phyloP scores from a whole-genome alignment of 2,329 filamentous ascomycete species.

The Chrysosporium queenslandicum region DNA sequence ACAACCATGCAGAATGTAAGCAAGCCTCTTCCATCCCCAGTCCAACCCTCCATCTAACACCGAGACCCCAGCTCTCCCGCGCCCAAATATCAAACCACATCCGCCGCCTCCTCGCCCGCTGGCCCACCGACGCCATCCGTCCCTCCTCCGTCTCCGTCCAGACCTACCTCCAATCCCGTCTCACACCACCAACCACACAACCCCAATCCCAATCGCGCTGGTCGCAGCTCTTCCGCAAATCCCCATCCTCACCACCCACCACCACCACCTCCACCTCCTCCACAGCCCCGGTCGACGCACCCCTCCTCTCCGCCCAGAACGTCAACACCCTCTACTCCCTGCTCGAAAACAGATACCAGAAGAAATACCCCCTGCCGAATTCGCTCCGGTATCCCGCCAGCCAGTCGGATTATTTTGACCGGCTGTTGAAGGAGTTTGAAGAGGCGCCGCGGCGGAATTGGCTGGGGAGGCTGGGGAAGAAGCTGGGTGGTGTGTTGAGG shows the following conservation, averaged over 20 bases:
- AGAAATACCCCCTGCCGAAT: conserved; percentile 41
- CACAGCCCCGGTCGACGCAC: conserved; percentile 12
- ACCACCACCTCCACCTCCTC: conserved; percentile 9
- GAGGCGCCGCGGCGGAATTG: conserved; percentile 44
- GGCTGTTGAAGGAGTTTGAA: conserved; percentile 44
- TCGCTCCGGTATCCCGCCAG: conserved; percentile 42
- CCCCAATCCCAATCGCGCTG: conserved; percentile 4
- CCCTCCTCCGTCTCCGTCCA: conserved; percentile 39
- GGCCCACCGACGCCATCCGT: conserved; percentile 38
- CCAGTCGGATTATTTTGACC: conserved; percentile 44
- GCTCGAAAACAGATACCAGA: conserved; percentile 49
- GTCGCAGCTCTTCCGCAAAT: conserved; percentile 13
- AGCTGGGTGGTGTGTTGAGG: conserved; percentile 41
- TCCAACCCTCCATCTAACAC: conserved; percentile 8
- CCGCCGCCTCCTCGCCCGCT: conserved; percentile 35
- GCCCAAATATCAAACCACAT: conserved; percentile 30
- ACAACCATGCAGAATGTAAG: conserved; percentile 8
- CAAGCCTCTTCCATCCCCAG: neutral
- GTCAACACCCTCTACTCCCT: conserved; percentile 51
- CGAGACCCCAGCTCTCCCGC: conserved; percentile 21
- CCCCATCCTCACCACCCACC: neutral
- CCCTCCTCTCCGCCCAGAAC: conserved; percentile 23
- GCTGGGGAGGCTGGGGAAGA: conserved; percentile 37
- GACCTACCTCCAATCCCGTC: conserved; percentile 31
- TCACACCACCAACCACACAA: conserved; percentile 18